Percentiles rank a stretch among this genome's conserved stretches.
phyloP scores from a whole-genome alignment of 2,329 filamentous ascomycete species.

The Hypoxylon sp. region DNA sequence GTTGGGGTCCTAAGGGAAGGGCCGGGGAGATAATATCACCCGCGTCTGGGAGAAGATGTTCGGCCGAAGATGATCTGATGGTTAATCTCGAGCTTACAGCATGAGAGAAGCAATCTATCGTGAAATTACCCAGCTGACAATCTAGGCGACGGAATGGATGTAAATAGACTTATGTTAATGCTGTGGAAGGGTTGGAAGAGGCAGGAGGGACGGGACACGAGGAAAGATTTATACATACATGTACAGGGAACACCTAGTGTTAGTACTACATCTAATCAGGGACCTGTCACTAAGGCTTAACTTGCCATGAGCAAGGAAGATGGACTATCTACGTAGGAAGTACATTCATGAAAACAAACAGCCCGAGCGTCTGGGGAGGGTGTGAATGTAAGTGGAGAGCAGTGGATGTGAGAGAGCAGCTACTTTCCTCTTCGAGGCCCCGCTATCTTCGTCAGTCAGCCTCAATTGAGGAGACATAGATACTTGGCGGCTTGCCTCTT shows the following conservation, averaged over 20 bases:
- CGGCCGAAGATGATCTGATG: slow-evolving; percentile 20
- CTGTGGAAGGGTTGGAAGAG: slow-evolving; percentile 21
- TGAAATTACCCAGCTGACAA: slow-evolving; percentile 22
- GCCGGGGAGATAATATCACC: slow-evolving; percentile 28
- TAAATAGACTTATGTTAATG: slow-evolving; percentile 21
- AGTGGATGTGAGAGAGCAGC: slow-evolving; percentile 36
- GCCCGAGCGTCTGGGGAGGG: slow-evolving; percentile 46
- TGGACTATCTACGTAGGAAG: slow-evolving; percentile 39
- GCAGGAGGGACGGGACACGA: slow-evolving; percentile 28
- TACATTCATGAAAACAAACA: slow-evolving; percentile 39
- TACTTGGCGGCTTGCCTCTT: slow-evolving; percentile 43
- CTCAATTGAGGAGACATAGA: slow-evolving; percentile 42
- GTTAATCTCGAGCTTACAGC: slow-evolving; percentile 35
- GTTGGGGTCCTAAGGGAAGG: slow-evolving; percentile 41
- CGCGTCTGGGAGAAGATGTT: slow-evolving; percentile 26
- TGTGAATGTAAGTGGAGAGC: slow-evolving; percentile 47
- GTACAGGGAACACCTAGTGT: slow-evolving; percentile 19
- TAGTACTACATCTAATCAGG: slow-evolving; percentile 33
- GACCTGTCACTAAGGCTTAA: slow-evolving; percentile 31
- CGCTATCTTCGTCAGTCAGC: slow-evolving; percentile 46
- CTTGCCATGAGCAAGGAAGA: slow-evolving; percentile 36
- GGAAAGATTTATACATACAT: slow-evolving; percentile 39
- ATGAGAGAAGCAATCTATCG: slow-evolving; percentile 22
- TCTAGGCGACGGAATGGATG: slow-evolving; percentile 8
- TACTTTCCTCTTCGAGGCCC: slow-evolving; percentile 43